phyloP scores from a whole-genome alignment of 1,284 basidiomycete genomes.

The Trichosporon ovoides region DNA sequence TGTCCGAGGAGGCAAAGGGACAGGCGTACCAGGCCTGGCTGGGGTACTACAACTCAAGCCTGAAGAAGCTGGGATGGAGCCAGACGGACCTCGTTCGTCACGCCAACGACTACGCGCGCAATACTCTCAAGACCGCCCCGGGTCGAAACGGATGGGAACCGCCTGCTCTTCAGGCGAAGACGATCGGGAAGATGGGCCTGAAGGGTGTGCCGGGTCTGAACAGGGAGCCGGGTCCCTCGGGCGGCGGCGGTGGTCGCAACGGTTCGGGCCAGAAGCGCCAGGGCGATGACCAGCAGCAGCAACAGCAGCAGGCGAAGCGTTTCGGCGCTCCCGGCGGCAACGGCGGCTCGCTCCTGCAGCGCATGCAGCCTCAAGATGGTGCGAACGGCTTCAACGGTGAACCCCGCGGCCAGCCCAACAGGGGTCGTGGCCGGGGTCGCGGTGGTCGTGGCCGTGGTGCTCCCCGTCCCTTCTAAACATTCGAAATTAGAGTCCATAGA shows the following conservation, averaged over 20 bases:
- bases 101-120: constrained; percentile 53
- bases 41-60: constrained; percentile 58
- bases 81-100: constrained; percentile 50
- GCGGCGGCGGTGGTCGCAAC: not conserved
- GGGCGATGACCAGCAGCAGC: not conserved
- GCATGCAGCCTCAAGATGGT: constrained; percentile 19
- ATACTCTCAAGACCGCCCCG: constrained; percentile 51
- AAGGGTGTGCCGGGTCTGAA: constrained; percentile 51
- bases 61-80: constrained; percentile 51
- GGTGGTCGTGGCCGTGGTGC: constrained; percentile 3
- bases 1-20: constrained; percentile 50
- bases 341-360: constrained; percentile 15
- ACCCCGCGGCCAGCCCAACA: not conserved
- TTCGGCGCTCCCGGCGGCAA: not conserved
- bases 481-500: too few relatives aligned
- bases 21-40: constrained; percentile 58
- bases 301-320: constrained; percentile 8
- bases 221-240: not conserved
- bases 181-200: constrained; percentile 60
- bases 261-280: not conserved
- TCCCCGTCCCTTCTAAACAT: not conserved
- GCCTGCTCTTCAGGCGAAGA: constrained; percentile 54
- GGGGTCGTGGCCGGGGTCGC: constrained; percentile 8
- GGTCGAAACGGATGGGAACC: constrained; percentile 30
- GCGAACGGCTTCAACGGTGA: constrained; percentile 7